Percentiles rank a stretch among this genome's conserved stretches.
Evolutionary conservation across 495 filamentous ascomycete species (phyloP).

Genomic region (Amniculicola lignicola): DNA sequence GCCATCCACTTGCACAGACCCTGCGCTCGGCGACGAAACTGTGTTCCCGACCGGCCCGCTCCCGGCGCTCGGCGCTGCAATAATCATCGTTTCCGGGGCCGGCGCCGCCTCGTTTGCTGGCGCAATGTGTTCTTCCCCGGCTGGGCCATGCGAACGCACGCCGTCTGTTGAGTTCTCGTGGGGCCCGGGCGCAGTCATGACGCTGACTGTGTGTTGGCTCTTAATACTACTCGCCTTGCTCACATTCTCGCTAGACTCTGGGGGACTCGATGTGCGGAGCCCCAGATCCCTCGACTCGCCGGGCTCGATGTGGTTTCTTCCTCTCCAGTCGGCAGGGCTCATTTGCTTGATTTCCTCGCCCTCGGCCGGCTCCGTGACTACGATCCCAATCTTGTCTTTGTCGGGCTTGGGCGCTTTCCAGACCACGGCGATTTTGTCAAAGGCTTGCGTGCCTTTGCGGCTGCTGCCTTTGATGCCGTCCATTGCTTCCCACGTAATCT

Average conservation of each 20-base stretch:
- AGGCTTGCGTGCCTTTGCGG: conserved; percentile 73
- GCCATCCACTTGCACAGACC: neutral
- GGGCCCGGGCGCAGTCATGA: conserved; percentile 22
- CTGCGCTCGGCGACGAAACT: neutral
- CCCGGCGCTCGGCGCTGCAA: conserved; percentile 7
- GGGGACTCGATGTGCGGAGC: conserved; percentile 57
- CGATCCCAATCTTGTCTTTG: conserved; percentile 27
- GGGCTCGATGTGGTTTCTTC: conserved; percentile 31
- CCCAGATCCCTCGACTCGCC: conserved; percentile 58
- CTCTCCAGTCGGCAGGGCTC: conserved; percentile 67
- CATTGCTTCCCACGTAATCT: conserved; percentile 62
- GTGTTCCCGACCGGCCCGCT: conserved; percentile 8
- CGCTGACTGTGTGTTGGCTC: conserved; percentile 19
- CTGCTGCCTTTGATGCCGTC: conserved; percentile 77
- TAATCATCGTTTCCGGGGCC: no score
- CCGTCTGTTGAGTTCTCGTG: conserved; percentile 30
- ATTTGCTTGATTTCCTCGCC: conserved; percentile 66
- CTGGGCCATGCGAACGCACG: conserved; percentile 33
- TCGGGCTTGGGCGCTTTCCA: conserved; percentile 55
- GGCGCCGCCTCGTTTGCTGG: no score
- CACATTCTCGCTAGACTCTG: conserved; percentile 53
- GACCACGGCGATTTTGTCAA: conserved; percentile 82
- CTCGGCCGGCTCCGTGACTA: conserved; percentile 39
- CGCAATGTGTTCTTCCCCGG: conserved; percentile 24
- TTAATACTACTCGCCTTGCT: conserved; percentile 62